These are phyloP conservation scores for Mycena citricolor DNA, from an alignment of 1,284 basidiomycete species.

Conservation along the genomic window DNA sequence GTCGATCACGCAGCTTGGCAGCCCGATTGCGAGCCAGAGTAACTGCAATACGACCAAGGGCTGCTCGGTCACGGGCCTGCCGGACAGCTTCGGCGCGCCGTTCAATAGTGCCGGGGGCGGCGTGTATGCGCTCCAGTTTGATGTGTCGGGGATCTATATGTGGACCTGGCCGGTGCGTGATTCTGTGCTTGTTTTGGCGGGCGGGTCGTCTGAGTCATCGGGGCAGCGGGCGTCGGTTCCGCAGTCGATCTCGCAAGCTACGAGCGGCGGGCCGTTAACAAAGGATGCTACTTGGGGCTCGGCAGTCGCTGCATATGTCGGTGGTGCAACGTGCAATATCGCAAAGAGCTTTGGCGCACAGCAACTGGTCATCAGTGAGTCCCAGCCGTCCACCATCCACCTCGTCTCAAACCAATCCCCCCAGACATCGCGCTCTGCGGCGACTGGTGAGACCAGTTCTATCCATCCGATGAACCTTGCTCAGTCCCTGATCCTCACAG, in stretches of 20 bases:
- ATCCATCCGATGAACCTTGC: neutral
- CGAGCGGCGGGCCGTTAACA: no score
- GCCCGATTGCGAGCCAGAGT: no score
- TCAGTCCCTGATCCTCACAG: slow-evolving; percentile 27
- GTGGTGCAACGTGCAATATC: slow-evolving; percentile 44
- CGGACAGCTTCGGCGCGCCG: slow-evolving; percentile 50
- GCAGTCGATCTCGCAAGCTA: slow-evolving; percentile 41
- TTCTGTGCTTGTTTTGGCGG: neutral
- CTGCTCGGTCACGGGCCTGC: no score
- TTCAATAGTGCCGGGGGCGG: slow-evolving; percentile 72
- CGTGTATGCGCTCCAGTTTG: slow-evolving; percentile 71
- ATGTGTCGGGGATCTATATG: slow-evolving; percentile 58
- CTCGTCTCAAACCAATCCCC: no score
- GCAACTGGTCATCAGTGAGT: slow-evolving; percentile 51
- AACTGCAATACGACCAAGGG: no score
- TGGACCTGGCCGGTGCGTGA: slow-evolving; percentile 76
- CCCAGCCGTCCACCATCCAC: no score
- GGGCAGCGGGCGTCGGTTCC: slow-evolving; percentile 44
- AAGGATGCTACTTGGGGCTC: no score
- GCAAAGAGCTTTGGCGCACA: slow-evolving; percentile 50
- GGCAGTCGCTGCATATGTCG: slow-evolving; percentile 53
- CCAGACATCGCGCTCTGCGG: slow-evolving; percentile 63
- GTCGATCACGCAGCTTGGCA: no score
- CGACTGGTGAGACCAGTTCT: slow-evolving; percentile 38
- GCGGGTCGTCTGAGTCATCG: slow-evolving; percentile 17